These are phyloP conservation scores for Xylaria sp. DNA, from an alignment of 2,329 filamentous ascomycete genomes.

Conservation along the genomic window DNA sequence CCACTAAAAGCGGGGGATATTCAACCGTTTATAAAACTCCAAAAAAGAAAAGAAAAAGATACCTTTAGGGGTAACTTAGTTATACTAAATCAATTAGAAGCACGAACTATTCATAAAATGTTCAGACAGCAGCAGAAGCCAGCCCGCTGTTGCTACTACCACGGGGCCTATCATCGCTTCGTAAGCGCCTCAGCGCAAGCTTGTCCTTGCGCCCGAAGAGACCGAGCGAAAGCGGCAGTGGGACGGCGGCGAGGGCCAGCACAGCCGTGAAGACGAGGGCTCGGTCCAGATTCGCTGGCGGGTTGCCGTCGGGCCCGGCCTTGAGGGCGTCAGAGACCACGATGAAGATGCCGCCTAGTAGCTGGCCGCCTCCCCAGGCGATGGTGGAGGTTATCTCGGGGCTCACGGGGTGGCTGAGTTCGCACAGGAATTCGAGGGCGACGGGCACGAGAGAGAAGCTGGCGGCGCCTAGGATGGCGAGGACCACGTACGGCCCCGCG, in stretches of 20 bases:
- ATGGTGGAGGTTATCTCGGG: slow-evolving; percentile 87
- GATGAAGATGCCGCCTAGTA: slow-evolving; percentile 87
- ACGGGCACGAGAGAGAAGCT: slow-evolving; percentile 85
- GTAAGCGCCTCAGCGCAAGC: slow-evolving; percentile 62
- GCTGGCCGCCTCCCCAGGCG: slow-evolving; percentile 87
- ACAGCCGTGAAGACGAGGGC: slow-evolving; percentile 84
- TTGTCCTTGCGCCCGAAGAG: slow-evolving; percentile 71
- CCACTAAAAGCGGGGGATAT: not conserved
- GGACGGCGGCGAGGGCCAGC: slow-evolving; percentile 71
- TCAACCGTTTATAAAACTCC: not conserved
- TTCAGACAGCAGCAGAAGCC: slow-evolving; percentile 17
- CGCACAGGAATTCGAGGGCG: slow-evolving; percentile 85
- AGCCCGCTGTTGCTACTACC: not conserved
- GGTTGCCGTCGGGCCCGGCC: slow-evolving; percentile 61
- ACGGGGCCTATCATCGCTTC: slow-evolving; percentile 53
- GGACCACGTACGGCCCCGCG: slow-evolving; percentile 78
- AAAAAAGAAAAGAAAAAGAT: not conserved
- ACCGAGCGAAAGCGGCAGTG: slow-evolving; percentile 76
- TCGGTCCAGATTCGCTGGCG: slow-evolving; percentile 77
- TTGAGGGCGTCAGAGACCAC: slow-evolving; percentile 82
- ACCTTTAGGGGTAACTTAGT: not conserved
- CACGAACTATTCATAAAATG: not conserved
- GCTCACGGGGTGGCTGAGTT: slow-evolving; percentile 86
- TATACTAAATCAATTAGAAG: not conserved
- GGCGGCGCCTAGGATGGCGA: slow-evolving; percentile 80